A percentile compares a stretch with the other conserved stretches of the same genome.
These are phyloP conservation scores for Neoboletus subvelutipes DNA, from an alignment of 768 basidiomycete genomes.

Conservation along the genomic window DNA sequence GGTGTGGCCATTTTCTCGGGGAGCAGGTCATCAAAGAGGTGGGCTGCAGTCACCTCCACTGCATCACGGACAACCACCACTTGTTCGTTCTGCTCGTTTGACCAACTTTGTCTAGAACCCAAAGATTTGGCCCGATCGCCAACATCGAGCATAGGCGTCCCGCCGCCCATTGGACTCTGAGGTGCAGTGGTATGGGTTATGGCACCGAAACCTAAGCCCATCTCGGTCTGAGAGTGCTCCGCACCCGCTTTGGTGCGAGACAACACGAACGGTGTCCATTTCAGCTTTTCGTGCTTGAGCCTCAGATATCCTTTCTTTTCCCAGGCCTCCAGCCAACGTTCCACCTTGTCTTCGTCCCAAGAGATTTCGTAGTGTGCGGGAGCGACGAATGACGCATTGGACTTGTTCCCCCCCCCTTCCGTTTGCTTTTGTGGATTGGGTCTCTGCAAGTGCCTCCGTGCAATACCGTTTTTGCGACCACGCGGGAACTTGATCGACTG, in stretches of 20 bases:
- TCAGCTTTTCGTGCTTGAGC: conserved; percentile 79
- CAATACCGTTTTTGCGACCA: conserved; percentile 63
- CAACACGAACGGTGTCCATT: conserved; percentile 92
- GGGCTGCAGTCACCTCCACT: conserved; percentile 25
- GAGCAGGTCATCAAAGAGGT: conserved; percentile 34
- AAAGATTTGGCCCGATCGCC: conserved; percentile 18
- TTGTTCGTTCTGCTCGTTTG: conserved; percentile 19
- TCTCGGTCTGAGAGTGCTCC: conserved; percentile 26
- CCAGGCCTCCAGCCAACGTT: conserved; percentile 65
- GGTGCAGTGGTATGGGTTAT: conserved; percentile 9
- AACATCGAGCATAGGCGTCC: conserved; percentile 23
- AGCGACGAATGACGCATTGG: conserved; percentile 56
- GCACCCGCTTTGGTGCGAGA: conserved; percentile 41
- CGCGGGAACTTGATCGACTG: conserved; percentile 75
- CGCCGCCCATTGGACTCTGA: conserved; percentile 21
- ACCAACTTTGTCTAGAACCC: conserved; percentile 11
- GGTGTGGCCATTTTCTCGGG: conserved; percentile 15
- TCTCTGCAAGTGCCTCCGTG: conserved; percentile 63
- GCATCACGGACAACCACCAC: conserved; percentile 1
- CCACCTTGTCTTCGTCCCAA: conserved; percentile 70
- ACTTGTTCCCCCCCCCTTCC: conserved; percentile 34
- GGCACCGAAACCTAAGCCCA: conserved; percentile 13
- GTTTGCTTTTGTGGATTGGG: conserved; percentile 45
- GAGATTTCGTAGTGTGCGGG: conserved; percentile 71
- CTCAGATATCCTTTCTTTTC: conserved; percentile 75